Conservation (phyloP, 1,284 basidiomycete species). For the Moniliella sp. region DNA sequence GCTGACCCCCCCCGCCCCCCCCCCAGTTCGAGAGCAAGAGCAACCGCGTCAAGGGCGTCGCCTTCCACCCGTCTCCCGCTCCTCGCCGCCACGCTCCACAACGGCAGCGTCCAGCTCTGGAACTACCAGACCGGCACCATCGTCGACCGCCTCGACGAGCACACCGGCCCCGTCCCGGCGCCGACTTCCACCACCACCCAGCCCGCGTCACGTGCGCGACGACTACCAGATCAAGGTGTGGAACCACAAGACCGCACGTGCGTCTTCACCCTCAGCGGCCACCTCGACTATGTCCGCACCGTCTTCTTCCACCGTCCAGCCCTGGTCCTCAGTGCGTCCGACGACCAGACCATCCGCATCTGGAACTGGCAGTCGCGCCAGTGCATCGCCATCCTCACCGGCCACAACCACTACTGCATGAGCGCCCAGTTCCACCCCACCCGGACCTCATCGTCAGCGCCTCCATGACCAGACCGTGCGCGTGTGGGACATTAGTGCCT, state of each 20-base stretch:
- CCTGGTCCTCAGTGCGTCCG: constrained; percentile 81
- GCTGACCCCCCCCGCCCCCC: not conserved
- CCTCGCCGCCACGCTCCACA: constrained; percentile 80
- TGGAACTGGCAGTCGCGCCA: constrained; percentile 98
- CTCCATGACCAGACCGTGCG: constrained; percentile 95
- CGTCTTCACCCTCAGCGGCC: constrained; percentile 84
- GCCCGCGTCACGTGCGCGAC: constrained; percentile 77
- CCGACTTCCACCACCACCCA: constrained; percentile 85
- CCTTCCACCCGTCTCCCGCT: constrained; percentile 65
- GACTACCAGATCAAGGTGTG: constrained; percentile 99
- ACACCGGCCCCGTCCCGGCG: constrained; percentile 92
- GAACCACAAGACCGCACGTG: constrained; percentile 73
- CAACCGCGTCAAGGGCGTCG: constrained; percentile 87
- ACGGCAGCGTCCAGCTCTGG: constrained; percentile 96
- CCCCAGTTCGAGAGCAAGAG: constrained; percentile 81
- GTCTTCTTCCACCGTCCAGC: constrained; percentile 98
- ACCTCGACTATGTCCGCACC: constrained; percentile 94
- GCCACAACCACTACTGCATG: constrained; percentile 99
- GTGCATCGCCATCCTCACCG: constrained; percentile 90
- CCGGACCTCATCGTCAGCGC: constrained; percentile 88
- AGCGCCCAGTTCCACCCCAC: constrained; percentile 98
- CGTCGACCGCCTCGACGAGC: constrained; percentile 94
- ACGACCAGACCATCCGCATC: constrained; percentile 99
- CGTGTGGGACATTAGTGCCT: constrained; percentile 94
- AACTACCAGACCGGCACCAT: constrained; percentile 98